Conservation (phyloP, 768 basidiomycete species). For the Mycena metata region DNA sequence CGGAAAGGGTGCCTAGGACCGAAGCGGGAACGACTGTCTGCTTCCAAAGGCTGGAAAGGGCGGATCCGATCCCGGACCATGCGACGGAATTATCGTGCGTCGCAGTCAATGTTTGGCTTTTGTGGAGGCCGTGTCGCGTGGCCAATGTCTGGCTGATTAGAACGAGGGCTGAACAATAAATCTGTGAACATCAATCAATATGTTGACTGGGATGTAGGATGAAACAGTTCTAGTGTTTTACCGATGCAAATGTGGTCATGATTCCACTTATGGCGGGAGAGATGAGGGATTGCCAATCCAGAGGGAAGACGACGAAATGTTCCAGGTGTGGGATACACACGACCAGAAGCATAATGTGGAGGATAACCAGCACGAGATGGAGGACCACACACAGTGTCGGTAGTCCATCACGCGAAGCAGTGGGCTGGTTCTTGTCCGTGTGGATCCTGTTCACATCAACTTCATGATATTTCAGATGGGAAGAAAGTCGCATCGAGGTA, state of each 20-base stretch:
- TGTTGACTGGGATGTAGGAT: too few species aligned
- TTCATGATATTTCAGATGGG: too few species aligned
- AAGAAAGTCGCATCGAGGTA: too few species aligned
- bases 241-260: slow-evolving; percentile 10
- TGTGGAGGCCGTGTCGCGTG: slow-evolving; percentile 21
- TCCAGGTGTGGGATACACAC: slow-evolving; percentile 3
- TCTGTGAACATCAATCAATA: slow-evolving; percentile 4
- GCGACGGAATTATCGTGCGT: slow-evolving; percentile 36
- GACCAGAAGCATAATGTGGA: slow-evolving; percentile 8
- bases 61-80: slow-evolving; percentile 41
- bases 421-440: too few species aligned
- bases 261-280: slow-evolving; percentile 4
- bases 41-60: slow-evolving; percentile 35
- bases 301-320: slow-evolving; percentile 7
- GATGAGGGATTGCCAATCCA: slow-evolving; percentile 11
- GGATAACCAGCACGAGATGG: slow-evolving; percentile 5
- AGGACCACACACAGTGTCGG: slow-evolving; percentile 11
- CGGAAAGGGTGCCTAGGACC: neutral
- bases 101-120: slow-evolving; percentile 36
- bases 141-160: too few species aligned
- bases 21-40: slow-evolving; percentile 34
- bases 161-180: slow-evolving; percentile 16
- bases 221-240: too few species aligned
- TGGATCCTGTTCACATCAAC: too few species aligned
- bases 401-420: too few species aligned